Conservation (phyloP, 352 stramenopile genomes). For the Hyaloperonospora brassicae region DNA sequence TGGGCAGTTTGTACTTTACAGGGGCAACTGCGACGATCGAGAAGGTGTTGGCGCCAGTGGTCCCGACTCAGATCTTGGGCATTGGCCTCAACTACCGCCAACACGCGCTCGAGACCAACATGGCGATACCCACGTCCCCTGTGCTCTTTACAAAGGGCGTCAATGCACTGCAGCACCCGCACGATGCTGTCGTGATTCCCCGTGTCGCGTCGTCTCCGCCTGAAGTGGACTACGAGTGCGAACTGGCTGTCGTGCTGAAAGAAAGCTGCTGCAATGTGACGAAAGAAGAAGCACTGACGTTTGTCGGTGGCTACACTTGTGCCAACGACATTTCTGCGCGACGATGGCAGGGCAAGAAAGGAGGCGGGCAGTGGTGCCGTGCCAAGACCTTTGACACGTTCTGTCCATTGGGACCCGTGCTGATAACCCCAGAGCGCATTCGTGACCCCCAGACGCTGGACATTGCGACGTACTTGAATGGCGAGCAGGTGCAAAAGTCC, state of each 20-base stretch:
- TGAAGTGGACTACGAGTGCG: conserved; percentile 88
- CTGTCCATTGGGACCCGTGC: conserved; percentile 78
- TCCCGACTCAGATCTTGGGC: conserved; percentile 74
- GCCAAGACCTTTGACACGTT: conserved; percentile 89
- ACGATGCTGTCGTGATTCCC: conserved; percentile 74
- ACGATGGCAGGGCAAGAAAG: conserved; percentile 82
- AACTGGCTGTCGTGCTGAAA: conserved; percentile 85
- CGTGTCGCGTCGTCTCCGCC: conserved; percentile 50
- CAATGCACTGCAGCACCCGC: conserved; percentile 69
- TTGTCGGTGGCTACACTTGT: conserved; percentile 84
- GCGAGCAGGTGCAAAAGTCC: conserved; percentile 78
- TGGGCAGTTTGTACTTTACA: conserved; percentile 57
- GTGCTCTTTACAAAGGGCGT: conserved; percentile 87
- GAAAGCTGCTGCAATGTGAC: conserved; percentile 76
- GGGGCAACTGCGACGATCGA: conserved; percentile 50
- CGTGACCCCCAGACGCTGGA: conserved; percentile 64
- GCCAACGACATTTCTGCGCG: conserved; percentile 85
- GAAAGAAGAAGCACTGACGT: conserved; percentile 72
- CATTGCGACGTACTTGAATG: conserved; percentile 80
- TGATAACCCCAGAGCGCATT: conserved; percentile 72
- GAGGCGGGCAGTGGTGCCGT: conserved; percentile 83
- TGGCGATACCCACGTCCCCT: conserved; percentile 64
- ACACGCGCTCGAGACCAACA: conserved; percentile 83
- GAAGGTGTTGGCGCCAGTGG: conserved; percentile 70
- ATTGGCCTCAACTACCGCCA: conserved; percentile 89